Conservation (phyloP, 192 early-diverging fungal species). For the Mortierella hygrophila region DNA sequence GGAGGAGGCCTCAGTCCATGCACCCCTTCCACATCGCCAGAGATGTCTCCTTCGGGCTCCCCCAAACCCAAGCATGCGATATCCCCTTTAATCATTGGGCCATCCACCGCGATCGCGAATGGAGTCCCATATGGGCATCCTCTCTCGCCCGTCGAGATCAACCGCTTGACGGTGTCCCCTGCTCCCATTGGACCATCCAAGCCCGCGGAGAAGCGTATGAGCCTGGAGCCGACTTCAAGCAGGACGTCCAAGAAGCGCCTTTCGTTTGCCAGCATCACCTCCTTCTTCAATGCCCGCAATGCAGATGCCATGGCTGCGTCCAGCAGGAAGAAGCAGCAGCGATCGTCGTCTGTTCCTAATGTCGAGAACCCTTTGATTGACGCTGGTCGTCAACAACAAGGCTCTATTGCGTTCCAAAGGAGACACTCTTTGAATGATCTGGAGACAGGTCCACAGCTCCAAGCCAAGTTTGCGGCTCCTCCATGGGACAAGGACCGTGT, state of each 20-base stretch:
- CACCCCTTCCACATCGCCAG: slow-evolving; percentile 43
- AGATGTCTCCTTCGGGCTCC: slow-evolving; percentile 38
- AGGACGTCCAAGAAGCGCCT: slow-evolving; percentile 40
- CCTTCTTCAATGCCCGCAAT: slow-evolving; percentile 34
- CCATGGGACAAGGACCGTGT: slow-evolving; percentile 29
- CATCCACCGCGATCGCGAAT: background rate
- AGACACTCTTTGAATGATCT: slow-evolving; percentile 41
- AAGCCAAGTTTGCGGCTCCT: background rate
- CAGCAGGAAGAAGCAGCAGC: slow-evolving; percentile 33
- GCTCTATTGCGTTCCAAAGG: slow-evolving; percentile 15
- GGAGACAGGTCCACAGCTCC: background rate
- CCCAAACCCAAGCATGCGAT: slow-evolving; percentile 24
- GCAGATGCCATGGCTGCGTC: slow-evolving; percentile 4
- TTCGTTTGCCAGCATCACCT: slow-evolving; percentile 44
- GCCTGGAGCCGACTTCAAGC: slow-evolving; percentile 17
- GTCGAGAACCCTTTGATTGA: slow-evolving; percentile 25
- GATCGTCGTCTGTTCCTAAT: slow-evolving; percentile 37
- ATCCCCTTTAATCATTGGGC: background rate
- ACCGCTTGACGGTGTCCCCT: background rate
- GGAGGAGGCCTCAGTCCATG: slow-evolving; percentile 2
- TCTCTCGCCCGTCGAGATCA: background rate
- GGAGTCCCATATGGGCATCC: background rate
- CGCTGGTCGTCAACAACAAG: slow-evolving; percentile 21
- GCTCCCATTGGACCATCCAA: background rate
- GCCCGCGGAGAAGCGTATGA: slow-evolving; percentile 11